Conservation (phyloP, 176 grass and related monocot genomes). For the Bothriochloa decipiens region DNA sequence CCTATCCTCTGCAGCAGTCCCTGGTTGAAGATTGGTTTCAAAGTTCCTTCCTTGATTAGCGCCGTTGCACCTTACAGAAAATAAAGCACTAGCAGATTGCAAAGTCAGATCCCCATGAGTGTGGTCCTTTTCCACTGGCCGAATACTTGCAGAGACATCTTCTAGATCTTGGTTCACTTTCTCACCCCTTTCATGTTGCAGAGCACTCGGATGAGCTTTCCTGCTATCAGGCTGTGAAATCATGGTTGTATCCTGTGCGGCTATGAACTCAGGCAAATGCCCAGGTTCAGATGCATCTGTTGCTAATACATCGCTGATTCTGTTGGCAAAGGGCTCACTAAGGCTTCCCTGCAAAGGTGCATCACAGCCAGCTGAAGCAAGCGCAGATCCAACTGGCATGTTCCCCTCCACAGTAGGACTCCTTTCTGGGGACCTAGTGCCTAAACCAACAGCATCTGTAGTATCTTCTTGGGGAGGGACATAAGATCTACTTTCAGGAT, state of each 20-base stretch:
- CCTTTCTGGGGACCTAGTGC: conserved; percentile 6
- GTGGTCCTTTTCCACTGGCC: conserved; percentile 29
- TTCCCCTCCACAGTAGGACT: conserved; percentile 32
- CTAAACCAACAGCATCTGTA: conserved; percentile 6
- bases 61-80: conserved; percentile 25
- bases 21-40: conserved; percentile 37
- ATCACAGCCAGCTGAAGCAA: conserved; percentile 23
- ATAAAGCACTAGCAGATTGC: background rate
- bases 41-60: conserved; percentile 33
- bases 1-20: background rate
- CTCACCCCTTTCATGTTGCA: conserved; percentile 26
- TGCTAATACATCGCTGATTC: too few relatives aligned
- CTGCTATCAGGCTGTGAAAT: conserved; percentile 11
- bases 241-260: conserved; percentile 8
- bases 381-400: background rate
- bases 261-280: too few relatives aligned
- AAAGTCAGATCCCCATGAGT: background rate
- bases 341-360: conserved; percentile 20
- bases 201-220: conserved; percentile 30
- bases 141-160: conserved; percentile 12
- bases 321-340: background rate
- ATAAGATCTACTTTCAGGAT: conserved; percentile 2
- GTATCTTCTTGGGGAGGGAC: conserved; percentile 23
- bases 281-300: too few relatives aligned
- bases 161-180: conserved; percentile 36